These are phyloP conservation scores for Funneliformis caledonium DNA, from an alignment of 371 early-diverging fungal genomes.

Conservation along the genomic window DNA sequence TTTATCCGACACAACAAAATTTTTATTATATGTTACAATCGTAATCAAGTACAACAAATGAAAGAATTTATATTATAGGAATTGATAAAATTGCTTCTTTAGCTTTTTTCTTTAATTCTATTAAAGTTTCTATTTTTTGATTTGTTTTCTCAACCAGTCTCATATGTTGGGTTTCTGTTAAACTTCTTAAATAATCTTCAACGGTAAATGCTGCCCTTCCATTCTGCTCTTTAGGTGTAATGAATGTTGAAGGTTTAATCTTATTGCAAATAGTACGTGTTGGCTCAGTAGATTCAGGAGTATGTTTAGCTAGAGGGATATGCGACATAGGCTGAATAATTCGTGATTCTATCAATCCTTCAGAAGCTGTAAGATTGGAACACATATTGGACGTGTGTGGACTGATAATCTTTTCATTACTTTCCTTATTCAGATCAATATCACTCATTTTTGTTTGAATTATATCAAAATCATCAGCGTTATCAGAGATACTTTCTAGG, in stretches of 20 bases:
- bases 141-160: not conserved
- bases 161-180: not conserved
- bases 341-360: not conserved
- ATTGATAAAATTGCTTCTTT: not conserved
- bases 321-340: not conserved
- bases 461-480: too few relatives aligned
- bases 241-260: not conserved
- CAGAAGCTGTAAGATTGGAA: not conserved
- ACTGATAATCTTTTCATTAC: not conserved
- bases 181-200: conserved; percentile 3
- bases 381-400: not conserved
- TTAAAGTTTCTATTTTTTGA: not conserved
- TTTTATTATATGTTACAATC: too few relatives aligned
- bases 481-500: too few relatives aligned
- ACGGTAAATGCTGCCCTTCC: conserved; percentile 2
- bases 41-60: too few relatives aligned
- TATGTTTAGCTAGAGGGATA: not conserved
- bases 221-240: not conserved
- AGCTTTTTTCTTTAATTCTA: not conserved
- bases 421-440: not conserved
- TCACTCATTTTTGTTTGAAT: not conserved
- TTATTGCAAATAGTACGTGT: not conserved
- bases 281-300: not conserved
- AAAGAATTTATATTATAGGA: not conserved
- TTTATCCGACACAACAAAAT: too few relatives aligned